Base-by-base conservation (phyloP, 768 basidiomycete genomes). In the Tubosaeta brunneosetosa region DNA sequence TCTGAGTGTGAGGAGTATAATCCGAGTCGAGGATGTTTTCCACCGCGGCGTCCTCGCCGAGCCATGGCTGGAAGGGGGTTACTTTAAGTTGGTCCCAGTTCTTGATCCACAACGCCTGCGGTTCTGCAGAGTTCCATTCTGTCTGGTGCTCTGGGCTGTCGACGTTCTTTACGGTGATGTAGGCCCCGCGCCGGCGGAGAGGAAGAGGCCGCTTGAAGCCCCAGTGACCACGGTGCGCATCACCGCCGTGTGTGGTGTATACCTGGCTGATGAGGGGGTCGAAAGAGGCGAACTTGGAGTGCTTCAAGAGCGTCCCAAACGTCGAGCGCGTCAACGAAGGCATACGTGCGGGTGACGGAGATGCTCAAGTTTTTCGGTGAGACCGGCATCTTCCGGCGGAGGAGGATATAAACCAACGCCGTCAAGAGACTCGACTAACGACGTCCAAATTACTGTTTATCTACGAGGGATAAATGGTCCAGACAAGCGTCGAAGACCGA, bases 401-500 rank as follows among this genome's bases (percentile, higher is more conserved):
- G 3, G 37, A 27, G 11, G 55, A 68, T 68, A 76, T 68, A 75
- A 75, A 37, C 17, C 4, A 8, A 9, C 6, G 9, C 10, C 3
- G 29, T 22, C 37, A 31, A 52, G 48, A 22, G 6, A 25, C 72
- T 9, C 65, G 10, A 0, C 61, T 69, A 67, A 72, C 85, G 88
- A 81, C 83, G 86, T 85, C 70, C 78, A 85, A 89, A 90, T 91
- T 91, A 80, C 88, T 81, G 73, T 87, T 79, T 75, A 65, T 71
- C 78, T 77, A 73, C 69, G 67, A 82, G 73, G 85, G 79, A 81
- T 75, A 78, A 83, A 84, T 72, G 79, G 88, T 85, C 88, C 88
- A 91, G 88, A 91, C 88, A 90, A 85, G 77, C 80, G 88, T 88
- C 85, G 86, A 67, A 89, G 86, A 91, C 49, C 46, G 68, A 66